Base-by-base conservation (phyloP, 495 filamentous ascomycete species). In the Aspergillus biplanus region DNA sequence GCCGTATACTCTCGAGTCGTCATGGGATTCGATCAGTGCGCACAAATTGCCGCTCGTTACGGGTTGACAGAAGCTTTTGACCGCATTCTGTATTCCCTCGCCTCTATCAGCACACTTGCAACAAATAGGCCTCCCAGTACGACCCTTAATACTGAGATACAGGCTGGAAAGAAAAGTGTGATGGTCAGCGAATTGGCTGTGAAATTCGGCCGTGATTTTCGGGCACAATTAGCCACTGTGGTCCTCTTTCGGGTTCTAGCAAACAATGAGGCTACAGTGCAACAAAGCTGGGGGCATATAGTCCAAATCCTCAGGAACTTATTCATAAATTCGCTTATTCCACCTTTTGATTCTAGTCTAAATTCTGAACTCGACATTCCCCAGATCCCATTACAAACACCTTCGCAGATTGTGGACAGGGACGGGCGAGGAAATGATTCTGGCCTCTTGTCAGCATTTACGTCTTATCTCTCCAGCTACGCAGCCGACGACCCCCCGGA, bases 171-270 rank as follows among this genome's bases (percentile, higher is more conserved):
- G 67, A 93, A 90, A 73, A 97, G 89, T 67, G 92, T 99, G 33
- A 99, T 99, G 95, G 95, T 99, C 68, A 98, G 95, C 72, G 94
- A 99, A 80, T 83, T 97, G 58, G 95, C 95, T 57, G 95, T 99
- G 65, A 93, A 93, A 71, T 97, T 99, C 77, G 95, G 95, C 31
- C 83, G 94, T 61, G 94, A 99, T 69, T 92, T 93, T 73, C 89
- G 92, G 69, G 94, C 93, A 35, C 93, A 98, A 73, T 76, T 98
- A 59, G 96, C 96, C 31, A 96, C 92, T 46, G 87, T 97, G 56
- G 92, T 98, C 35, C 78, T 99, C 49, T 99, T 98, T 82, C 85
- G 92, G 44, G 90, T 99, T 46, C 85, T 97, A 47, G 86, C 85
- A 55, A 90, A 90, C 31, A 96, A 92, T 65, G 94, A 97, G 76